A percentile compares a stretch with the other conserved stretches of the same genome.
phyloP scores from a whole-genome alignment of 306 rosid genomes.

The Morella rubra region DNA sequence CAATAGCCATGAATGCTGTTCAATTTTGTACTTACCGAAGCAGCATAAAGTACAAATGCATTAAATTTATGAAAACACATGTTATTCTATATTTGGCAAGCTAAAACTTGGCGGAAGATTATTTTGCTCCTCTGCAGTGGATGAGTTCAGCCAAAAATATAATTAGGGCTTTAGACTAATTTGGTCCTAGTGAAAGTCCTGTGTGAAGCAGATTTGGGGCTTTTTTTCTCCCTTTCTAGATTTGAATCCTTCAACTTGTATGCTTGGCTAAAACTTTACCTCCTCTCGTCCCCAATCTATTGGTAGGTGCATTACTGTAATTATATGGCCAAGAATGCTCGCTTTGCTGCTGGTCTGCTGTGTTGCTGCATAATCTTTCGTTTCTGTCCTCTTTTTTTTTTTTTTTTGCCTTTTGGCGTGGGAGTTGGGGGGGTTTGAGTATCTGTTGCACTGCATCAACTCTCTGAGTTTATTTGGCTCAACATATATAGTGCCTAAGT shows the following conservation, averaged over 20 bases:
- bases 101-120: background rate
- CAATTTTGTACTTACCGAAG: background rate
- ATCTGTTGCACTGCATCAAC: constrained; percentile 5
- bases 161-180: background rate
- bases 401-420: background rate
- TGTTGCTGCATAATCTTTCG: background rate
- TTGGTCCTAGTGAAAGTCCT: background rate
- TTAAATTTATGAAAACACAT: background rate
- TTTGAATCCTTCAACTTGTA: background rate
- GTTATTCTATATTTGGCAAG: background rate
- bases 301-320: background rate
- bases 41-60: background rate
- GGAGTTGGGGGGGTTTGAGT: constrained; percentile 7
- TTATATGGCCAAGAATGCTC: background rate
- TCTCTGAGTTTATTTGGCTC: background rate
- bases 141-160: background rate
- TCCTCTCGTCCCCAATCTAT: background rate
- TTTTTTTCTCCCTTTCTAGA: background rate
- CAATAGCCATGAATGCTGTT: background rate
- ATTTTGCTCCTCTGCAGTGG: too few species aligned
- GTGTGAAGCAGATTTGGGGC: background rate
- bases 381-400: constrained; percentile 3
- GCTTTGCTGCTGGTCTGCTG: constrained; percentile 1
- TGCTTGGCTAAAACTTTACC: constrained; percentile 4
- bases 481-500: background rate